Evolutionary conservation across 495 filamentous ascomycete species (phyloP).

Genomic region (Annulohypoxylon moriforme): DNA sequence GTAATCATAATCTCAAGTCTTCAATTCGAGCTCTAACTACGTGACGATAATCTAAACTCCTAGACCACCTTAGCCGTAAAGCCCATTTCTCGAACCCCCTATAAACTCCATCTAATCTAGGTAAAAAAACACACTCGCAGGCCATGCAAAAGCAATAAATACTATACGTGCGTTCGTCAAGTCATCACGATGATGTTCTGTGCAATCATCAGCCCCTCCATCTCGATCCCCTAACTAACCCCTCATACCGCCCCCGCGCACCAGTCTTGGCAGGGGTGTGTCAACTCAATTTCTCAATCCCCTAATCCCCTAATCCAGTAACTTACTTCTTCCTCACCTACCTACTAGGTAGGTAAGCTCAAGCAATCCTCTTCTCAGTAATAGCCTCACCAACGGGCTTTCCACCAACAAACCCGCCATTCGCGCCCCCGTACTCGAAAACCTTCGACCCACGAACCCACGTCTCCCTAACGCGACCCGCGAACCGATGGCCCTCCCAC

Average conservation of each 20-base stretch:
- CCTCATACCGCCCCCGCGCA: background rate
- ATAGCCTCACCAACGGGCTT: conserved; percentile 57
- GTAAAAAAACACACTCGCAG: conserved; percentile 27
- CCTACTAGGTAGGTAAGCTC: no score
- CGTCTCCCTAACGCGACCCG: conserved; percentile 86
- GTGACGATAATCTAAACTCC: background rate
- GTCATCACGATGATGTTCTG: conserved; percentile 25
- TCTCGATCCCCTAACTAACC: background rate
- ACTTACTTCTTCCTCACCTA: background rate
- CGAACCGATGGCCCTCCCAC: conserved; percentile 85
- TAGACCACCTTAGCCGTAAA: background rate
- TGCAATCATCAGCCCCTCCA: conserved; percentile 7
- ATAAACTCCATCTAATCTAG: conserved; percentile 31
- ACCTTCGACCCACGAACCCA: conserved; percentile 86
- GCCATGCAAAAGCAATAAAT: conserved; percentile 20
- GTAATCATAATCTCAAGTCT: background rate
- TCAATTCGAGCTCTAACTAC: background rate
- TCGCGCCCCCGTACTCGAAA: conserved; percentile 64
- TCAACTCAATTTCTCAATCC: background rate
- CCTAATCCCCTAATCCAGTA: background rate
- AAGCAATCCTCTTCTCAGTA: conserved; percentile 53
- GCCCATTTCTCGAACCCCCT: background rate
- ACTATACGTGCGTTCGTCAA: conserved; percentile 17
- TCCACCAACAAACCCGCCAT: conserved; percentile 54
- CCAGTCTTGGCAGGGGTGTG: background rate